Percentiles rank a stretch among this genome's conserved stretches.
Conservation (phyloP, 768 basidiomycete genomes). For the Mrakia frigida region DNA sequence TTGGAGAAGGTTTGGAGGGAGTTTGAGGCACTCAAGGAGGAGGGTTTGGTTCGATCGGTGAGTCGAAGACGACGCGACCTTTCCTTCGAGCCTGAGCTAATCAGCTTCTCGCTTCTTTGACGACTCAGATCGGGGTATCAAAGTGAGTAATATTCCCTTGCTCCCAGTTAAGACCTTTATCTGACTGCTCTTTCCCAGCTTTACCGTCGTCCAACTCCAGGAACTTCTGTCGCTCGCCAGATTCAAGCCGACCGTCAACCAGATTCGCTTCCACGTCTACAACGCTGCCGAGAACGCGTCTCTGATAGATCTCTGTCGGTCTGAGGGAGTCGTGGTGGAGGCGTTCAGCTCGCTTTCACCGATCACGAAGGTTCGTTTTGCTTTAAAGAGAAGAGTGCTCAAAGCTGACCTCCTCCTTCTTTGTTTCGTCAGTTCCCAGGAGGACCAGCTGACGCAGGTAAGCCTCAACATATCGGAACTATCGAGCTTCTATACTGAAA, state of each 20-base stretch:
- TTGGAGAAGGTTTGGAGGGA: conserved; percentile 18
- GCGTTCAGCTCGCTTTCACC: conserved; percentile 26
- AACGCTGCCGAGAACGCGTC: conserved; percentile 12
- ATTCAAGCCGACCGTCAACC: conserved; percentile 28
- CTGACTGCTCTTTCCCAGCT: background rate
- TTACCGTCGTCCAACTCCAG: background rate
- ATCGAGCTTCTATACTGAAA: background rate
- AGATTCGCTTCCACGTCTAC: conserved; percentile 29
- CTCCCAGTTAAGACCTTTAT: background rate
- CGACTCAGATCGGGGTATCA: background rate
- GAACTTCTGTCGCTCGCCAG: conserved; percentile 1
- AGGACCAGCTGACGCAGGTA: conserved; percentile 18
- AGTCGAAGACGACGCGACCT: background rate
- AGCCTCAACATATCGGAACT: background rate
- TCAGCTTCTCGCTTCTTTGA: background rate
- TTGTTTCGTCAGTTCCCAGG: conserved; percentile 1
- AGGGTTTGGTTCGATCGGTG: conserved; percentile 17
- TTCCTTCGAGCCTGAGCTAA: background rate
- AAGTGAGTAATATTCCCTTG: background rate
- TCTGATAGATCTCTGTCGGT: background rate
- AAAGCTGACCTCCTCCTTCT: background rate
- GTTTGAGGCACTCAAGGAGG: conserved; percentile 18
- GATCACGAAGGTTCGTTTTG: conserved; percentile 1
- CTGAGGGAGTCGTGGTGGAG: conserved; percentile 20
- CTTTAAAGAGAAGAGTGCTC: too few relatives aligned